These are phyloP conservation scores for Gossypium schwendimanii DNA, from an alignment of 441 rosid species.

Conservation along the genomic window DNA sequence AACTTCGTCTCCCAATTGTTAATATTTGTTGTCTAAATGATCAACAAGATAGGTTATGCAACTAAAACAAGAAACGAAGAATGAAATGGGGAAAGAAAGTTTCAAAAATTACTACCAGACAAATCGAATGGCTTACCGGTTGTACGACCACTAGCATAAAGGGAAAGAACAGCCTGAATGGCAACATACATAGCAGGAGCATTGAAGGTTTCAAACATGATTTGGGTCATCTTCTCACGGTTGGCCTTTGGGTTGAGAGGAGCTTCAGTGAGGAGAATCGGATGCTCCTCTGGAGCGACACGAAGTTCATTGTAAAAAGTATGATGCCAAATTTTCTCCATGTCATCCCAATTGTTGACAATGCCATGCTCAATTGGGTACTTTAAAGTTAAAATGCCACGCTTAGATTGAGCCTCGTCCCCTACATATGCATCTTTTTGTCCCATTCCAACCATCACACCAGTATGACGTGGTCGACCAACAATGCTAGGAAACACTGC, in stretches of 20 bases:
- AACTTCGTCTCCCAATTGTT: no score
- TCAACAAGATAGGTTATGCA: neutral
- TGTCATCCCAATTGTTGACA: slow-evolving; percentile 36
- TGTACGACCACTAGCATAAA: slow-evolving; percentile 37
- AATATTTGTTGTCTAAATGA: neutral
- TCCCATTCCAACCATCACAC: slow-evolving; percentile 36
- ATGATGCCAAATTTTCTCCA: slow-evolving; percentile 39
- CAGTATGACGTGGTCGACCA: slow-evolving; percentile 32
- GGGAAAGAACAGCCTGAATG: slow-evolving; percentile 37
- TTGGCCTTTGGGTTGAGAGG: slow-evolving; percentile 38
- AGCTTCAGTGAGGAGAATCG: slow-evolving; percentile 33
- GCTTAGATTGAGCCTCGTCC: slow-evolving; percentile 36
- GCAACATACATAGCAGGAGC: slow-evolving; percentile 38
- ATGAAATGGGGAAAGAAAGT: neutral
- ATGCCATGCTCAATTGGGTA: slow-evolving; percentile 36
- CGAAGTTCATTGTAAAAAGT: slow-evolving; percentile 31
- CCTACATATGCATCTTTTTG: slow-evolving; percentile 34
- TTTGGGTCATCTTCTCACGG: slow-evolving; percentile 41
- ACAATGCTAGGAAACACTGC: slow-evolving; percentile 38
- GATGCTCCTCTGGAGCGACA: slow-evolving; percentile 38
- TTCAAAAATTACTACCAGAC: neutral
- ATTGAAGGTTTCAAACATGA: slow-evolving; percentile 36
- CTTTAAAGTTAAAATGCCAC: slow-evolving; percentile 30
- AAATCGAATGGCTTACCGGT: slow-evolving; percentile 24
- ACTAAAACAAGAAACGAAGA: neutral